Base-by-base conservation (phyloP, 768 basidiomycete genomes). In the Boletus rubropictus region DNA sequence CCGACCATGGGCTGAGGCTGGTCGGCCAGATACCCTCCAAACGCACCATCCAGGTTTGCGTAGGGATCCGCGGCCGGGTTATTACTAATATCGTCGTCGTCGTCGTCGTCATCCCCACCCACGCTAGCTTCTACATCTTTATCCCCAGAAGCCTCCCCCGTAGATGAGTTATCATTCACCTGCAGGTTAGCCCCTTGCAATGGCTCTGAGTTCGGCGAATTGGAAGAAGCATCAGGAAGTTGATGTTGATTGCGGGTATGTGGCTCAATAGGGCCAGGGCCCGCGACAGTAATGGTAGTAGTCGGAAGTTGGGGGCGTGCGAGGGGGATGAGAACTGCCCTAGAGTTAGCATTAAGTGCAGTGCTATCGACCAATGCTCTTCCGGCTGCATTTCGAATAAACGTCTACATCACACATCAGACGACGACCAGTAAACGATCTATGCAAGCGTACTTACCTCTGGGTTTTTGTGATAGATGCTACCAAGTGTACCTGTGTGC, bases 391-490 rank as follows among this genome's bases (percentile, higher is more conserved):
- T 85, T 85, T 20, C 94, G 84, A 58, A 97, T 97, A 69, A 97
- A 97, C 2, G 92, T 95, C 88, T 92, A 41, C 5, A 20, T 20
- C 12, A 51, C 20, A 31, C 7, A 24, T 65, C 34, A 66, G 38
- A 45, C 33, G 24, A 32, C 36, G 54, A 28, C 33, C 35, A 53
- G 46, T 20, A 7, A 29, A 40, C 3, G 4, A 32, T 35, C 18
- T 44, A 42, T 25, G 8, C 8, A 36, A 34, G 5, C 44, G 27
- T 36, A 55, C 72, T 54, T 36, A 88, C 89, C 77, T 95, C 89
- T 14, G 94, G 94, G 58, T 93, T 93, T 71, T 97, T 96, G 73
- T 97, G 95, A 67, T 97, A 99, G 49, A 99, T 95, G 50, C 91
- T 94, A 22, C 92, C 88, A 24, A 98, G 70, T 11, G 90, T 93